A percentile compares a stretch with the other conserved stretches of the same genome.
phyloP scores from a whole-genome alignment of 2,329 filamentous ascomycete species.

The Trichoderma oligosporum region DNA sequence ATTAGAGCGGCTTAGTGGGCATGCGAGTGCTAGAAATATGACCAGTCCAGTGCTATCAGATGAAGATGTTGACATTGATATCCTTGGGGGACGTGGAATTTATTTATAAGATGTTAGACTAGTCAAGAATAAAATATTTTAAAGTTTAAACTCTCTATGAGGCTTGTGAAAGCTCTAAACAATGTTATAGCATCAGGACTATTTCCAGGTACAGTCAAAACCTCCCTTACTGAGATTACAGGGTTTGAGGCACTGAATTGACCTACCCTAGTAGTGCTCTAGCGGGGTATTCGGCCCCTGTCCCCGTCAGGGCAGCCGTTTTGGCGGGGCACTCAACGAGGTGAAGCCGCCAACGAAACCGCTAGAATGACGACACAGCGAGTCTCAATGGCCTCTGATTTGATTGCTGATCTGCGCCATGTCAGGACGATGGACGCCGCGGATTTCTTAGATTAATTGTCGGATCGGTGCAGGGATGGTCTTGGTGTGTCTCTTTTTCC shows the following conservation, averaged over 20 bases:
- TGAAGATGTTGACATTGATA: too few relatives aligned
- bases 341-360: slow-evolving; percentile 8
- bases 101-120: too few relatives aligned
- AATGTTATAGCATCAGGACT: too few relatives aligned
- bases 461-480: neutral
- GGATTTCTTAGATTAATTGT: too few relatives aligned
- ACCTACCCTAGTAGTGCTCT: slow-evolving; percentile 5
- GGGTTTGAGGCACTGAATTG: too few relatives aligned
- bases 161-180: too few relatives aligned
- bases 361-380: slow-evolving; percentile 15
- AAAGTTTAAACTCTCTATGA: too few relatives aligned
- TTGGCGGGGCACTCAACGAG: slow-evolving; percentile 11
- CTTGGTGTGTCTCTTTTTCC: slow-evolving; percentile 5
- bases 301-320: neutral
- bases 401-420: neutral
- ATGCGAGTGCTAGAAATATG: neutral
- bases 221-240: too few relatives aligned
- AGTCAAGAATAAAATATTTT: too few relatives aligned
- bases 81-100: too few relatives aligned
- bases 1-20: slow-evolving; percentile 13
- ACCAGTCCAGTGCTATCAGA: neutral
- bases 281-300: slow-evolving; percentile 8
- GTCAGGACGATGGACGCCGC: too few relatives aligned
- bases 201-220: too few relatives aligned
- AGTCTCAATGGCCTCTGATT: neutral